phyloP scores from a whole-genome alignment of 495 filamentous ascomycete genomes.

The Aspergillus sclerotiicarbonarius region DNA sequence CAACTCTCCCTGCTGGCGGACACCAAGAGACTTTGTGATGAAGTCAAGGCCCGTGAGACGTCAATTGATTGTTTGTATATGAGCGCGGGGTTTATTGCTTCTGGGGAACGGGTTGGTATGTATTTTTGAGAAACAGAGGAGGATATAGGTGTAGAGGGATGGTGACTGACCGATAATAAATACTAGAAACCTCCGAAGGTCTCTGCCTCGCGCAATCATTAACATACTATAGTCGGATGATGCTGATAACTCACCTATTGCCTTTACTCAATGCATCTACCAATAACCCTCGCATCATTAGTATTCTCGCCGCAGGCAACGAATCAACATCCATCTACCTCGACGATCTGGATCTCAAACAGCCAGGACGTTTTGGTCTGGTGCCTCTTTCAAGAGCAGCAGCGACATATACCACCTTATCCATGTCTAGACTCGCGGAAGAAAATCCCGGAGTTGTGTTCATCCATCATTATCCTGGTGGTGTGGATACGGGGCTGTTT shows the following conservation, averaged over 20 bases:
- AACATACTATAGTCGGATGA: constrained; percentile 36
- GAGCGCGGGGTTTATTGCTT: constrained; percentile 36
- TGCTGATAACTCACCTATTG: constrained; percentile 30
- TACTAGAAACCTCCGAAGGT: constrained; percentile 14
- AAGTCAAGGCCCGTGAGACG: constrained; percentile 29
- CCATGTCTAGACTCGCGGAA: constrained; percentile 24
- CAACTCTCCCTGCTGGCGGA: constrained; percentile 38
- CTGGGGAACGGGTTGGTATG: constrained; percentile 28
- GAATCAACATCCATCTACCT: constrained; percentile 23
- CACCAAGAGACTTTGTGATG: constrained; percentile 27
- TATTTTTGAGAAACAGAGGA: too few species aligned
- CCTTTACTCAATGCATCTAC: constrained; percentile 24
- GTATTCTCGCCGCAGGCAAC: constrained; percentile 30
- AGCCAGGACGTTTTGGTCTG: constrained; percentile 30
- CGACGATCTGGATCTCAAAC: constrained; percentile 34
- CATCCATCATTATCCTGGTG: constrained; percentile 36
- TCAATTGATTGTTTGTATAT: constrained; percentile 36
- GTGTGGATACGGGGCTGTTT: constrained; percentile 36
- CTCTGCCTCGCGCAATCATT: constrained; percentile 23
- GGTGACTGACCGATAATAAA: constrained; percentile 2
- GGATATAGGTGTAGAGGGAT: not conserved
- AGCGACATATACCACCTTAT: constrained; percentile 16
- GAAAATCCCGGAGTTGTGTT: constrained; percentile 35
- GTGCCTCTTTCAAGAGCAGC: constrained; percentile 17
- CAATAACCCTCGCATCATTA: constrained; percentile 28